A percentile compares a stretch with the other conserved stretches of the same genome.
These are phyloP conservation scores for Pseudohyphozyma bogoriensis DNA, from an alignment of 768 basidiomycete genomes.

Conservation along the genomic window DNA sequence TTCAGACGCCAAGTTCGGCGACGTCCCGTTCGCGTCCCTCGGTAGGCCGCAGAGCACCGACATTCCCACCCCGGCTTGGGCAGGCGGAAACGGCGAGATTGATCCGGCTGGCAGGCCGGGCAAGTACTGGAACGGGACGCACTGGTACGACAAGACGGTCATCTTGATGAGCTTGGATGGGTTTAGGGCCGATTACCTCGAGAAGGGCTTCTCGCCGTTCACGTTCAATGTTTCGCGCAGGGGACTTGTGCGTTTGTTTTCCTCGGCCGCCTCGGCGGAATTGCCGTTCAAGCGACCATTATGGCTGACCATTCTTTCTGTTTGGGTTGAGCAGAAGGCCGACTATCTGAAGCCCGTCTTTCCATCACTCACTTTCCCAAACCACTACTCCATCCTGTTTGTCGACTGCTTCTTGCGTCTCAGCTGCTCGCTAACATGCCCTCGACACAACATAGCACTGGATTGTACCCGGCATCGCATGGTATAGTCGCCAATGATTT, in stretches of 20 bases:
- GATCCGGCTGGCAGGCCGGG: background rate
- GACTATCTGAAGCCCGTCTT: conserved; percentile 81
- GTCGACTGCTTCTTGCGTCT: conserved; percentile 27
- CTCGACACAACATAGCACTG: conserved; percentile 52
- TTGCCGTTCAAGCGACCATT: background rate
- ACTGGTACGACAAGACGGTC: conserved; percentile 68
- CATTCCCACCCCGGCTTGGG: conserved; percentile 12
- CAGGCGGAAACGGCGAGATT: conserved; percentile 18
- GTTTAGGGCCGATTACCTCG: conserved; percentile 76
- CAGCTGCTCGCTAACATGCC: background rate
- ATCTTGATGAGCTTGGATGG: conserved; percentile 81
- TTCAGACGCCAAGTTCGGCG: conserved; percentile 7
- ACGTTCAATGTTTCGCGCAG: conserved; percentile 66
- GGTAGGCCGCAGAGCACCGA: background rate
- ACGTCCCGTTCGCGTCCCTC: conserved; percentile 23
- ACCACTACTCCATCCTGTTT: conserved; percentile 82
- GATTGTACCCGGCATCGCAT: conserved; percentile 77
- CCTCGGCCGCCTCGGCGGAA: too few relatives aligned
- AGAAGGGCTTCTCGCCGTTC: conserved; percentile 74
- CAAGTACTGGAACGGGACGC: conserved; percentile 67
- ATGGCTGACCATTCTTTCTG: background rate
- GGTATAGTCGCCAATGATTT: conserved; percentile 89
- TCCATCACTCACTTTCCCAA: conserved; percentile 87
- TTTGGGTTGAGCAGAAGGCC: conserved; percentile 44
- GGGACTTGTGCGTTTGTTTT: conserved; percentile 44